Evolutionary conservation across 441 rosid species (phyloP), one percentile per base, ranked within the genome.

Genomic region (Euphorbia schlechtendalii): DNA sequence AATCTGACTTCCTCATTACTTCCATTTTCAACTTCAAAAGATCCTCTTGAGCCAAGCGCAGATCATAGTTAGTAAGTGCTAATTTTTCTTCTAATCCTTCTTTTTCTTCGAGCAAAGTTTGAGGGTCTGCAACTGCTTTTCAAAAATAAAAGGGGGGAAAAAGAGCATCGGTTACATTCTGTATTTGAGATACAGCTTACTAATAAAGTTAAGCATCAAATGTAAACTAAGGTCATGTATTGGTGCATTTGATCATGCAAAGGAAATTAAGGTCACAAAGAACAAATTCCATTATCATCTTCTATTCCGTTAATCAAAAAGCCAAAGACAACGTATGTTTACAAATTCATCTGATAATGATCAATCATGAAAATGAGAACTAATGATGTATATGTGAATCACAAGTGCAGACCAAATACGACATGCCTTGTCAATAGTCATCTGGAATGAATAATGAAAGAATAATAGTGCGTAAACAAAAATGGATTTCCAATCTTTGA

Each of bases 21-120:
- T 89, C 96, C 45, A 80, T 61, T 77, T 89, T 85, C 72, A 88
- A 79, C 73, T 83, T 88, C 43, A 80, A 59, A 78, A 84, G 75
- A 74, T 92, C 96, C 82, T 92, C 98, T 77, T 90, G 84, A 2
- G 94, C 94, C 71, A 92, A 81, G 60, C 96, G 96, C 65, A 92
- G 81, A 73, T 90, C 96, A 63, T 90, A 92, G 68, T 90, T 89
- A 63, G 87, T 76, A 36, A 92, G 78, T 55, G 98, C 92, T 73
- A 92, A 65, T 71, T 86, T 92, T 80, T 88, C 97, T 64, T 77
- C 82, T 30, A 81, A 71, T 55, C 87, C 85, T 78, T 85, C 96
- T 76, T 85, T 90, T 84, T 90, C 97, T 82, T 83, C 88, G 56
- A 86, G 80, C 79, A 92, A 84, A 71, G 78, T 85, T 76, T 92